Evolutionary conservation across 495 filamentous ascomycete species (phyloP).

Genomic region (Bacidia gigantensis): DNA sequence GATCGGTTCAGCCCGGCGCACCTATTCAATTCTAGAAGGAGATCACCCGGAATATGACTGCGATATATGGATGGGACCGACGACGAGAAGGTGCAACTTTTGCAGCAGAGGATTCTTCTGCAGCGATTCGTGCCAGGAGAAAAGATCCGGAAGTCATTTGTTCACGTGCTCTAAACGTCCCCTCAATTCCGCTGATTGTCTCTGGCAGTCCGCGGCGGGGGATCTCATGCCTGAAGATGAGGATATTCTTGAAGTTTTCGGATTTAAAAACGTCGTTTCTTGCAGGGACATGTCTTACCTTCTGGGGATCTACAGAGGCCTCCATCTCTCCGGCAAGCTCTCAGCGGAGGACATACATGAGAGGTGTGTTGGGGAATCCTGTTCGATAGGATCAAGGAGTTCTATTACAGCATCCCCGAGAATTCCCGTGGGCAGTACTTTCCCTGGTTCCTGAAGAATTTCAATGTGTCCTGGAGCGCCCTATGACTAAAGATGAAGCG

Average conservation of each 20-base stretch:
- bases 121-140: slow-evolving; percentile 21
- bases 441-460: slow-evolving; percentile 23
- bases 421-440: slow-evolving; percentile 18
- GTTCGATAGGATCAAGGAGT: slow-evolving; percentile 18
- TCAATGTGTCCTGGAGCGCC: slow-evolving; percentile 19
- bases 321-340: slow-evolving; percentile 15
- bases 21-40: slow-evolving; percentile 15
- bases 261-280: slow-evolving; percentile 17
- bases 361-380: slow-evolving; percentile 19
- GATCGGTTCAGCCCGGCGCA: slow-evolving; percentile 11
- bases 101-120: slow-evolving; percentile 20
- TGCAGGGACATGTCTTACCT: slow-evolving; percentile 12
- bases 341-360: slow-evolving; percentile 19
- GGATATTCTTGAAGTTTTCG: slow-evolving; percentile 22
- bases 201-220: slow-evolving; percentile 16
- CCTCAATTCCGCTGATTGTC: slow-evolving; percentile 23
- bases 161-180: slow-evolving; percentile 20
- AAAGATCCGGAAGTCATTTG: slow-evolving; percentile 18
- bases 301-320: slow-evolving; percentile 19
- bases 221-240: slow-evolving; percentile 21
- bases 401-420: slow-evolving; percentile 15
- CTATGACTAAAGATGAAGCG: slow-evolving; percentile 19
- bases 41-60: slow-evolving; percentile 11
- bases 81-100: slow-evolving; percentile 20
- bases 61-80: slow-evolving; percentile 13